Base-by-base conservation (phyloP, 1,284 basidiomycete species). In the Cutaneotrichosporon sp. region DNA sequence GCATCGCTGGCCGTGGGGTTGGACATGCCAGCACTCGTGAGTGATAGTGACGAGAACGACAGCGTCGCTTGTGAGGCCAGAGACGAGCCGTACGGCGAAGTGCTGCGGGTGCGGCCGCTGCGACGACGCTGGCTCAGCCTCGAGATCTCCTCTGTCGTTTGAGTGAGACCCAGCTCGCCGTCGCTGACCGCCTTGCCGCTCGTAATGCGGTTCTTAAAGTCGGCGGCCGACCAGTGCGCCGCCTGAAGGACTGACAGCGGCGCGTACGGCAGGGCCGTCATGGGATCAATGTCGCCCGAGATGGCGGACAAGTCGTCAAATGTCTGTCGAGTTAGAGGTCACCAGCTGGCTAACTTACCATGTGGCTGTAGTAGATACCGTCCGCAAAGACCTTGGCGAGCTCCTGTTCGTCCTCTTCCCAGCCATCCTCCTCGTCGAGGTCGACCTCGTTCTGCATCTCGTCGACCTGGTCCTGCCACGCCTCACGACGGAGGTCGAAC, bases 301-400 rank as follows among this genome's bases (percentile, higher is more conserved):
- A 92, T 84, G 30, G 76, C 69, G 40, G 88, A 82, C 21, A 92
- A 77, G 66, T 90, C 87, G 18, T 90, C 86, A 60, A 88, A 81
- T 9, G 80, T 76, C 88, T 90, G 63, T 4, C 8, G 53, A 14
- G 15, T 23, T 35, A 4, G 13, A 5, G 2, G 4, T n/a, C n/a
- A n/a, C n/a, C n/a, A 3, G 10, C 4, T 18, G n/a, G n/a, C n/a
- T 3, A 13, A 74, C 82, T 51, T 61, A 88, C 88, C 87, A 94
- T 88, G 69, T 92, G 90, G 12, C 82, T 79, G 70, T 94, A 96
- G 74, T 91, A 88, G 23, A 96, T 89, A 4, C 87, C 88, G 23
- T 81, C 77, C 33, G 80, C 74, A 68, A 97, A 94, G 63, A 94
- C 79, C 52, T 76, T 78, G n/a, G 75, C 76, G 79, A 87, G 51